Evolutionary conservation across 257 asterid genomes (phyloP), one percentile per base, ranked within the genome.

Genomic region (Solanum chmielewskii): DNA sequence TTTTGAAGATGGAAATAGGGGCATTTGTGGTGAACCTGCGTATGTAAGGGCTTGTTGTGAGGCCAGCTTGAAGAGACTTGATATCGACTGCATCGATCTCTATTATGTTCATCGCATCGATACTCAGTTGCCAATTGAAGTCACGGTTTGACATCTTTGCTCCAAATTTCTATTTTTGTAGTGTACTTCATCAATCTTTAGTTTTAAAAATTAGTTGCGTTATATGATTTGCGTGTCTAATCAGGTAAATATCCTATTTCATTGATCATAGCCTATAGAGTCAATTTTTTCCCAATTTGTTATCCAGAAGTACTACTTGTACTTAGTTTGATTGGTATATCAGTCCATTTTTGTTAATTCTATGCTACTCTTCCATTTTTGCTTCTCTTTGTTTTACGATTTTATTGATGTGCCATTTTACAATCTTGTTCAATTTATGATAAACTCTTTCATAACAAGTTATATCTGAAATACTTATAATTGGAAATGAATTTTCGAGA

Each of bases 61-160:
- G 86, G 91, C 91, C 75, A 90, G 92, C 87, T 83, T 90, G 77
- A 87, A 83, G 85, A 88, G 92, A 59, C 90, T 89, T 13, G 90
- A 86, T 11, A 77, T 86, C 2, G 74, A 91, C 29, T 91, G 71
- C 84, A 91, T 89, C 45, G 93, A 91, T 89, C 90, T 91, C 59
- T 91, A 88, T 66, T 91, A 86, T 76, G 84, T 39, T 37, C 93
- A 89, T 88, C 93, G 93, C 27, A 89, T 91, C 16, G 93, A 91
- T 35, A 88, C 85, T 23, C 45, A 82, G 21, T 73, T 87, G 66
- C 93, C 93, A 13, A 91, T 91, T 52, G 93, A 91, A 91, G 91
- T 91, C 91, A 91, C 93, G 92, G 93, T 89, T 81, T 62, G 90
- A 69, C 69, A 25, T 87, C 71, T 66, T 86, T 37, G 12, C 37